phyloP scores from a whole-genome alignment of 2,329 filamentous ascomycete species.

The Rhytidhysteron rufulum region DNA sequence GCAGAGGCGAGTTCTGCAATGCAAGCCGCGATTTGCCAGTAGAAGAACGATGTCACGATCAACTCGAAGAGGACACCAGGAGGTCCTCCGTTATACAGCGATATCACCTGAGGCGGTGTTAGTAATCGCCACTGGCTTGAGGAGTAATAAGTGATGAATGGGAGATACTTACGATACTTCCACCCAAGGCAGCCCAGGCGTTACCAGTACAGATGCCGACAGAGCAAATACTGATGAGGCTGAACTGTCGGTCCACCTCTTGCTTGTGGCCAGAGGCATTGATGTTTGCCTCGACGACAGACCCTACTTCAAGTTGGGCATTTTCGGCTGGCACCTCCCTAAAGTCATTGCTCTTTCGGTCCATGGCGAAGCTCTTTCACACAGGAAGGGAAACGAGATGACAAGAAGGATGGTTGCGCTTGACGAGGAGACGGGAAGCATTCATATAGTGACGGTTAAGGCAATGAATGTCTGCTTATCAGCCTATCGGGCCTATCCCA shows the following conservation, averaged over 20 bases:
- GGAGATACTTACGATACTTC: constrained; percentile 42
- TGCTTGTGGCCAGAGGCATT: constrained; percentile 52
- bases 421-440: too few species aligned
- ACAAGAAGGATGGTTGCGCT: too few species aligned
- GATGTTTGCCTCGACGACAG: constrained; percentile 33
- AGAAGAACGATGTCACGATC: constrained; percentile 48
- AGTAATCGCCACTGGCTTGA: too few species aligned
- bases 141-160: too few species aligned
- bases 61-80: constrained; percentile 47
- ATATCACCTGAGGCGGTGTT: constrained; percentile 34
- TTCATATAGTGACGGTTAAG: not conserved
- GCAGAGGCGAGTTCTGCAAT: constrained; percentile 49
- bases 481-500: too few species aligned
- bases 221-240: constrained; percentile 43
- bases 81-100: constrained; percentile 45
- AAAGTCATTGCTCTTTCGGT: not conserved
- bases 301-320: constrained; percentile 12
- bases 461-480: not conserved
- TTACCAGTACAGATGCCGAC: constrained; percentile 44
- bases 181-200: constrained; percentile 45
- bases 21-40: constrained; percentile 48
- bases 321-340: not conserved
- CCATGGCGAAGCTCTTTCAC: constrained; percentile 1
- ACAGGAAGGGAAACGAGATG: too few species aligned
- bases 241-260: constrained; percentile 50